Conservation (phyloP, 1,284 basidiomycete species). For the Boletus smithii region DNA sequence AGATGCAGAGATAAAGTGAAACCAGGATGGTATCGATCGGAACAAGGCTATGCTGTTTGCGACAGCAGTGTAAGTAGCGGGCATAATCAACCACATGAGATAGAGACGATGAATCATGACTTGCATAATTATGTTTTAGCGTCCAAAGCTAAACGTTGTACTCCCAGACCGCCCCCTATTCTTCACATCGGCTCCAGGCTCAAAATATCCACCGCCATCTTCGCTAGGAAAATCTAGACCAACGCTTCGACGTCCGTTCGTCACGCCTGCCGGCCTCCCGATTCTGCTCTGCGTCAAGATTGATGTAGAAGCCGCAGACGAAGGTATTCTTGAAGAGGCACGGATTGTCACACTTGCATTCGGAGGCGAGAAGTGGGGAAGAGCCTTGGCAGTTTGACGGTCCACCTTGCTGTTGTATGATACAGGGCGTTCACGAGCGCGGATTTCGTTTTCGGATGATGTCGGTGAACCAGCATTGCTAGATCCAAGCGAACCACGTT, state of each 20-base stretch:
- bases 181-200: slow-evolving; percentile 20
- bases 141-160: slow-evolving; percentile 24
- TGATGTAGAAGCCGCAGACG: slow-evolving; percentile 33
- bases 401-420: slow-evolving; percentile 38
- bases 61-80: slow-evolving; percentile 13
- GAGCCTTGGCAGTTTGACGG: slow-evolving; percentile 32
- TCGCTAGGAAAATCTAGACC: slow-evolving; percentile 35
- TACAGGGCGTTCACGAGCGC: slow-evolving; percentile 36
- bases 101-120: slow-evolving; percentile 11
- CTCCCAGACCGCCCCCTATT: slow-evolving; percentile 37
- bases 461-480: slow-evolving; percentile 36
- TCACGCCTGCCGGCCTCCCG: slow-evolving; percentile 49
- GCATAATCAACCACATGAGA: slow-evolving; percentile 8
- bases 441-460: slow-evolving; percentile 30
- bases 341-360: slow-evolving; percentile 54
- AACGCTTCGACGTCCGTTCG: slow-evolving; percentile 47
- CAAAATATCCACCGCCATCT: slow-evolving; percentile 17
- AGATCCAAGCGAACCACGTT: slow-evolving; percentile 59
- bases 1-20: slow-evolving; percentile 10
- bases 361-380: slow-evolving; percentile 41
- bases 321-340: slow-evolving; percentile 41
- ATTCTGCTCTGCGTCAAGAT: slow-evolving; percentile 58
- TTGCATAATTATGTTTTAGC: slow-evolving; percentile 19
- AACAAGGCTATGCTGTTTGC: slow-evolving; percentile 14
- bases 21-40: slow-evolving; percentile 11